Evolutionary conservation across 306 rosid genomes (phyloP).

Genomic region (Oemleria cerasiformis): DNA sequence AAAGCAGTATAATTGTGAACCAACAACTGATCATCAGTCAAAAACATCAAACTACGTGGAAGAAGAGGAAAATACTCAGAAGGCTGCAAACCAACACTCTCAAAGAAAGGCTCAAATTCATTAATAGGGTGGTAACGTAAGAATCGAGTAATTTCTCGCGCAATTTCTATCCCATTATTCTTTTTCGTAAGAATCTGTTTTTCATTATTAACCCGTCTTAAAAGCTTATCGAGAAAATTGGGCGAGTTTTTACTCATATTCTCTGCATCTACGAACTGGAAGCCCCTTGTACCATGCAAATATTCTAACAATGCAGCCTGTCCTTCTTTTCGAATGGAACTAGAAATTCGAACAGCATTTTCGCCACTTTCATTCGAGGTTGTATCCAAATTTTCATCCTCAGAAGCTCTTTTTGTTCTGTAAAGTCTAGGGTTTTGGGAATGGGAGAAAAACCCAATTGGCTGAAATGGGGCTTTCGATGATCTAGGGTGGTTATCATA

Average conservation of each 20-base stretch:
- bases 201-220: slow-evolving; percentile 28
- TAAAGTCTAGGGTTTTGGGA: slow-evolving; percentile 47
- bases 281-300: slow-evolving; percentile 69
- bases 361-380: neutral
- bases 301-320: slow-evolving; percentile 74
- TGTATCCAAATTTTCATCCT: neutral
- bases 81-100: slow-evolving; percentile 72
- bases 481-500: slow-evolving; percentile 12
- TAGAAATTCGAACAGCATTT: slow-evolving; percentile 14
- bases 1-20: slow-evolving; percentile 51
- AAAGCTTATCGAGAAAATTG: slow-evolving; percentile 47
- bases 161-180: slow-evolving; percentile 18
- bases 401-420: slow-evolving; percentile 26
- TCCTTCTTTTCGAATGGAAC: slow-evolving; percentile 36
- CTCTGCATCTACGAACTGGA: slow-evolving; percentile 69
- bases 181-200: neutral
- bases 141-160: slow-evolving; percentile 43
- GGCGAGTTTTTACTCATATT: slow-evolving; percentile 75
- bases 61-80: slow-evolving; percentile 52
- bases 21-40: slow-evolving; percentile 50
- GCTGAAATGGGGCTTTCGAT: slow-evolving; percentile 12
- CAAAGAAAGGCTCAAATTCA: slow-evolving; percentile 85
- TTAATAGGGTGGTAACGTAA: slow-evolving; percentile 79
- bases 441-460: slow-evolving; percentile 18
- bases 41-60: slow-evolving; percentile 55